Conservation (phyloP, 345 rosid species). For the Boechera retrofracta region DNA sequence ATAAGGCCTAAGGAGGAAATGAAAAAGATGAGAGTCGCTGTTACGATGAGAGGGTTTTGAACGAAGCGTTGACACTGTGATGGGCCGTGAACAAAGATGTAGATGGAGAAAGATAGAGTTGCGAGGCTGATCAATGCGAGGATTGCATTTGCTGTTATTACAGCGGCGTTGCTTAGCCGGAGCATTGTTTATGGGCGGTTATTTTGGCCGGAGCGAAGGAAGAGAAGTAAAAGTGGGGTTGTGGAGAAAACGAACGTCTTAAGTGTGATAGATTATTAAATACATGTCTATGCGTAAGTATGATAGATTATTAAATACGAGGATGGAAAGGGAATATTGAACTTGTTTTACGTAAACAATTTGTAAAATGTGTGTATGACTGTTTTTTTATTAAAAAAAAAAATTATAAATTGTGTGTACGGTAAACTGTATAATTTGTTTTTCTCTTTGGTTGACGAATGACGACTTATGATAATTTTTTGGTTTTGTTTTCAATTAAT, state of each 20-base stretch:
- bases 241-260: constrained; percentile 22
- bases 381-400: too few relatives aligned
- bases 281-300: background rate
- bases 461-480: background rate
- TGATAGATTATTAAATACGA: constrained; percentile 25
- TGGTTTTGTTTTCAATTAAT: background rate
- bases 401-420: too few relatives aligned
- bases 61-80: constrained; percentile 44
- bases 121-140: constrained; percentile 43
- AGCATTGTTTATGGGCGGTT: constrained; percentile 35
- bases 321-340: background rate
- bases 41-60: constrained; percentile 41
- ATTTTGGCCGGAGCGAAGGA: background rate
- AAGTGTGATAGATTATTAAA: constrained; percentile 7
- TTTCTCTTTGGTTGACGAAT: background rate
- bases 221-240: constrained; percentile 4
- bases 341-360: background rate
- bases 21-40: constrained; percentile 44
- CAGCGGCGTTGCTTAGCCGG: constrained; percentile 48
- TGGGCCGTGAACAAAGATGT: constrained; percentile 39
- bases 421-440: too few relatives aligned
- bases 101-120: constrained; percentile 37
- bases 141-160: constrained; percentile 43
- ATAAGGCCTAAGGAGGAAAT: constrained; percentile 44
- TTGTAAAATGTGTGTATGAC: background rate